Conservation (phyloP, 2,329 filamentous ascomycete species). For the Trichoderma brevicompactum region DNA sequence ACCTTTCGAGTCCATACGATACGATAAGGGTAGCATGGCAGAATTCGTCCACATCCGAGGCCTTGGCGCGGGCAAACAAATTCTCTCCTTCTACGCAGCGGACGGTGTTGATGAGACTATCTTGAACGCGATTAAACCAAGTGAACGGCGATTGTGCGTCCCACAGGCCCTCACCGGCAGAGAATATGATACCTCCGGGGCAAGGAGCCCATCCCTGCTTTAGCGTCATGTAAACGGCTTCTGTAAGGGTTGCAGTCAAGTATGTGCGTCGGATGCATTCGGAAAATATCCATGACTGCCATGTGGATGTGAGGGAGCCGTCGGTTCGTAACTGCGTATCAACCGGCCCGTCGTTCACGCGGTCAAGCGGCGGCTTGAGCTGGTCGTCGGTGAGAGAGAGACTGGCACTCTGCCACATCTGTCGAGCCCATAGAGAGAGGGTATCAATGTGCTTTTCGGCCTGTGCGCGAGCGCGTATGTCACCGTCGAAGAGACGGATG, state of each 20-base stretch:
- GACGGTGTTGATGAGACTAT: neutral
- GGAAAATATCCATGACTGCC: slow-evolving; percentile 23
- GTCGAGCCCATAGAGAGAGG: slow-evolving; percentile 15
- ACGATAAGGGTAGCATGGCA: slow-evolving; percentile 18
- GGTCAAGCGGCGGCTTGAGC: neutral
- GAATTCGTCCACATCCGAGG: slow-evolving; percentile 19
- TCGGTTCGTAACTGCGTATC: slow-evolving; percentile 19
- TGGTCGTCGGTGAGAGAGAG: neutral
- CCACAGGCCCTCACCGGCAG: slow-evolving; percentile 4
- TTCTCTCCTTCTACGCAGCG: slow-evolving; percentile 13
- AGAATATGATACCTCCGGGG: slow-evolving; percentile 12
- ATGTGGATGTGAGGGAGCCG: slow-evolving; percentile 7
- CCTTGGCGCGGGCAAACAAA: slow-evolving; percentile 10
- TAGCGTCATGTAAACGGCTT: slow-evolving; percentile 17
- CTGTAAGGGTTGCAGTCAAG: slow-evolving; percentile 12
- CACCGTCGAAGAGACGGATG: slow-evolving; percentile 23
- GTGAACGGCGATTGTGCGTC: neutral
- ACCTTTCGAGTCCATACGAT: slow-evolving; percentile 16
- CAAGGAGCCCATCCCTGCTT: slow-evolving; percentile 22
- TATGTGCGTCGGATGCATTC: slow-evolving; percentile 21
- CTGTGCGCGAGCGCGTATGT: slow-evolving; percentile 21
- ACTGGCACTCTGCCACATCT: slow-evolving; percentile 21
- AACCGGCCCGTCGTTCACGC: neutral
- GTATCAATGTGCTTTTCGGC: slow-evolving; percentile 25
- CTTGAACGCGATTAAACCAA: slow-evolving; percentile 5